Percentiles rank a stretch among this genome's conserved stretches.
Evolutionary conservation across 2,329 filamentous ascomycete species (phyloP).

Genomic region (Fusarium mexicanum): DNA sequence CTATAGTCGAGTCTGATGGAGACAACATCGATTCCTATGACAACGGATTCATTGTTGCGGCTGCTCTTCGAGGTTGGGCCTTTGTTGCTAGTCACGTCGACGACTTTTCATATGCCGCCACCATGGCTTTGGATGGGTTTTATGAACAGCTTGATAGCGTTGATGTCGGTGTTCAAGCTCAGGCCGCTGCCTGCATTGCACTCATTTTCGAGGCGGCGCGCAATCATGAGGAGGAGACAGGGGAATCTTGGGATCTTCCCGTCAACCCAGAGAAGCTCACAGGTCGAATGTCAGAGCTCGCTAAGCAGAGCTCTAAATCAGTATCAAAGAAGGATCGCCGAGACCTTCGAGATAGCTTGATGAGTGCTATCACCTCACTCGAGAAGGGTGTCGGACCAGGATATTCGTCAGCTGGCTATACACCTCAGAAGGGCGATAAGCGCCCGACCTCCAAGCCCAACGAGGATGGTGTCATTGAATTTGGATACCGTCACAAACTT

Average conservation of each 20-base stretch:
- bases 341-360: constrained; percentile 58
- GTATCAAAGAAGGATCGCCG: constrained; percentile 61
- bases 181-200: constrained; percentile 82
- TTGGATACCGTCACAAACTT: constrained; percentile 64
- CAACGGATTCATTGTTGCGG: constrained; percentile 74
- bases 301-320: constrained; percentile 58
- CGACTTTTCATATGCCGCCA: constrained; percentile 76
- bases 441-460: constrained; percentile 53
- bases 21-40: constrained; percentile 76
- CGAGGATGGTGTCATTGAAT: constrained; percentile 57
- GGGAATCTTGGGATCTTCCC: constrained; percentile 59
- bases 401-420: constrained; percentile 60
- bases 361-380: constrained; percentile 64
- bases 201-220: constrained; percentile 79
- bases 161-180: constrained; percentile 77
- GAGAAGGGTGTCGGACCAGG: constrained; percentile 64
- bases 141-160: constrained; percentile 85
- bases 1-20: constrained; percentile 84
- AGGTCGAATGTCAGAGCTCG: constrained; percentile 58
- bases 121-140: constrained; percentile 80
- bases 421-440: constrained; percentile 53
- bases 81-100: constrained; percentile 82
- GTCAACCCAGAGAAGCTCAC: constrained; percentile 62
- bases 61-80: constrained; percentile 81
- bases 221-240: constrained; percentile 59